Conservation (phyloP, 257 asterid species). For the Ilex asprella region DNA sequence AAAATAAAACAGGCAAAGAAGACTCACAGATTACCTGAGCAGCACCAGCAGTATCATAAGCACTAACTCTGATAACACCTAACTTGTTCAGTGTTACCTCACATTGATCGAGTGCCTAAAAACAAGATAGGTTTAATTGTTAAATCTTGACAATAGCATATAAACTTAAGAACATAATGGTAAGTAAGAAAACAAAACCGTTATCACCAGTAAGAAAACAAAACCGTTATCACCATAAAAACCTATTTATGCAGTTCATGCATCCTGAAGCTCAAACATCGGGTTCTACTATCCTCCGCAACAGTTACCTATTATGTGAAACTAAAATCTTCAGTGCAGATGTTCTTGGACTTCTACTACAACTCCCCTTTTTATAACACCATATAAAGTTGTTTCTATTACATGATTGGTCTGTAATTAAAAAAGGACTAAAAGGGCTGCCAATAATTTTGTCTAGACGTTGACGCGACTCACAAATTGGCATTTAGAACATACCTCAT, state of each 20-base stretch:
- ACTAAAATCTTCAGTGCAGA: no score
- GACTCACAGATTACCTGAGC: constrained; percentile 17
- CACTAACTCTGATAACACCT: constrained; percentile 15
- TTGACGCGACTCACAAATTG: no score
- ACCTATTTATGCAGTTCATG: no score
- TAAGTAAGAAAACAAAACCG: neutral
- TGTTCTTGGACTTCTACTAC: no score
- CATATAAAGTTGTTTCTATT: no score
- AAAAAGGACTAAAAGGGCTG: no score
- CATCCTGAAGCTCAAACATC: neutral
- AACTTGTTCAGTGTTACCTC: constrained; percentile 14
- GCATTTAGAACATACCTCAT: neutral
- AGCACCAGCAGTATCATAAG: constrained; percentile 24
- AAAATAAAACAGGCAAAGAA: neutral
- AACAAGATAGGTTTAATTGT: neutral
- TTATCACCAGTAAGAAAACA: neutral
- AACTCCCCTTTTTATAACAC: no score
- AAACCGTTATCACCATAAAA: no score
- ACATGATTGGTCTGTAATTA: no score
- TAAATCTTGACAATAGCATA: neutral
- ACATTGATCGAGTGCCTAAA: constrained; percentile 24
- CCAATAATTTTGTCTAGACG: no score
- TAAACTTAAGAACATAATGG: neutral
- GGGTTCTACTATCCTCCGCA: neutral
- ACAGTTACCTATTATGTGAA: no score